phyloP scores from a whole-genome alignment of 148 eudicot genomes.

The Silene uniflora region DNA sequence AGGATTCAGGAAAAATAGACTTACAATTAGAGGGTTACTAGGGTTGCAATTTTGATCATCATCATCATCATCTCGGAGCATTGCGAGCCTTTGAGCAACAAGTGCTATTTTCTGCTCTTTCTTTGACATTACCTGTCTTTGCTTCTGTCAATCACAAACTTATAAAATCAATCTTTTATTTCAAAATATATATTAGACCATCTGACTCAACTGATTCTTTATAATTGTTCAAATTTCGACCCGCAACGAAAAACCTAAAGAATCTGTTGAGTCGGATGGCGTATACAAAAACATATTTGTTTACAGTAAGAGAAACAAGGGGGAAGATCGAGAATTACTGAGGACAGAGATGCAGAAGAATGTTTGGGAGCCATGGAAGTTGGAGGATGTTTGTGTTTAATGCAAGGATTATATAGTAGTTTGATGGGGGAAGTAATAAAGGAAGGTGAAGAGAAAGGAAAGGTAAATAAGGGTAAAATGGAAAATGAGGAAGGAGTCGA shows the following conservation, averaged over 20 bases:
- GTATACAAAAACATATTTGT: too few relatives aligned
- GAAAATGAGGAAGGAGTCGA: too few relatives aligned
- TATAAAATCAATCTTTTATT: neutral
- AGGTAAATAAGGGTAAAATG: too few relatives aligned
- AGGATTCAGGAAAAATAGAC: neutral
- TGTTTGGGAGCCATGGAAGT: conserved; percentile 1
- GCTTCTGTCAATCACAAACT: conserved; percentile 2
- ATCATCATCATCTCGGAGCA: conserved; percentile 28
- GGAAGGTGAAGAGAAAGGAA: too few relatives aligned
- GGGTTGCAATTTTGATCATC: neutral
- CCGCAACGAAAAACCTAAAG: too few relatives aligned
- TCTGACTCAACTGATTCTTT: too few relatives aligned
- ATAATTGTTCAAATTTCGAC: too few relatives aligned
- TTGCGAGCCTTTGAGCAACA: conserved; percentile 28
- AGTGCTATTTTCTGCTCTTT: conserved; percentile 19
- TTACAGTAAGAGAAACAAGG: neutral
- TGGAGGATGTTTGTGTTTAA: too few relatives aligned
- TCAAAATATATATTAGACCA: too few relatives aligned
- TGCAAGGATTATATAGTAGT: too few relatives aligned
- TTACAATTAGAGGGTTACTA: neutral
- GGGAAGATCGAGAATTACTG: neutral
- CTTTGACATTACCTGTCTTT: conserved; percentile 8
- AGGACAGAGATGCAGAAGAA: neutral
- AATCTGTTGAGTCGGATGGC: too few relatives aligned
- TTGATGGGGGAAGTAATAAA: too few relatives aligned